Evolutionary conservation across 495 filamentous ascomycete genomes (phyloP), one percentile per base, ranked within the genome.

Genomic region (Lophiostoma macrostomum): DNA sequence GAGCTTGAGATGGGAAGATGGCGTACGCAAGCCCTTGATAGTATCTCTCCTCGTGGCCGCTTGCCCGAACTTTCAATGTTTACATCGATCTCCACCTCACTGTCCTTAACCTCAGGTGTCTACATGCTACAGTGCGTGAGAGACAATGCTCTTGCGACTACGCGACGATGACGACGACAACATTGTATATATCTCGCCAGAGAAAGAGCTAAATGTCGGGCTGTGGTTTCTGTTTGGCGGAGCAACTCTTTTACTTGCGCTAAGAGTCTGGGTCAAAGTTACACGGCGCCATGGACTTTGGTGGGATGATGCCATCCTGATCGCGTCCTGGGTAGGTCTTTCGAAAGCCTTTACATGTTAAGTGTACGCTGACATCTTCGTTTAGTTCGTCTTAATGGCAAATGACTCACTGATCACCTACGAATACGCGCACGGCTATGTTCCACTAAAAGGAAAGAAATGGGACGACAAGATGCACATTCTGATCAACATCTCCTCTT

Each of bases 391-490:
- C 47, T 35, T 50, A 2, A 37, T 27, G 19, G 22, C 14, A 32
- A 50, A 50, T 29, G 35, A 50, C 27, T 20, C 18, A 23, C 12
- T 50, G 2, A 50, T 50, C 22, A 39, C 47, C 23, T 19, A 25
- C 8, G 47, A 50, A 29, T 50, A 50, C 18, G 32, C 47, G 1
- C 27, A 20, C 22, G 47, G 47, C 6, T 50, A 50, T 40, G 47
- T 50, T 13, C 14, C 41, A 14, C n/a, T n/a, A n/a, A n/a, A n/a
- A 11, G 42, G 22, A 24, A 19, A 37, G 10, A 50, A 50, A 38
- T 50, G 47, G 47, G 47, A 50, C 25, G 47, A 50, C 23, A 20
- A 27, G 12, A 50, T 50, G 47, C 47, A 50, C 20, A 50, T 50
- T 19, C 35, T 50, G 4, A 50, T 50, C 47, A 50, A 50, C 47